These are phyloP conservation scores for Kentomonas sorsogonicus DNA, from an alignment of 208 protist genomes.

Conservation along the genomic window DNA sequence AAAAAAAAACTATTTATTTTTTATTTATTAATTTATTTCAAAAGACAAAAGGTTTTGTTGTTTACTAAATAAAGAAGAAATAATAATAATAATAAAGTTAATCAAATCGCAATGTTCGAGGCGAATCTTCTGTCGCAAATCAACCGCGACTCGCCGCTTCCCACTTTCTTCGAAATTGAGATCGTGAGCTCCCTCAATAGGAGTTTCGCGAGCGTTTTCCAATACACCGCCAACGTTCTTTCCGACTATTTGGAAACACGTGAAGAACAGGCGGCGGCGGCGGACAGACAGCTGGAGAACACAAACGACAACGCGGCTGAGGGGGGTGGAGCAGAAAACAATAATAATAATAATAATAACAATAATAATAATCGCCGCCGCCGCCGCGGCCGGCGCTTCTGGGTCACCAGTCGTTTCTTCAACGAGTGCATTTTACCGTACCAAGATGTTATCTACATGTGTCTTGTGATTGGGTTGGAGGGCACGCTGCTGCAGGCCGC, in stretches of 20 bases:
- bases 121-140: constrained; percentile 73
- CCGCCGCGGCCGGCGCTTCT: no score
- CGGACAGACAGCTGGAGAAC: constrained; percentile 50
- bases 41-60: background rate
- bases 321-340: no score
- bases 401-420: no score
- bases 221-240: no score
- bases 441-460: constrained; percentile 57
- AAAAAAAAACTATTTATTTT: constrained; percentile 10
- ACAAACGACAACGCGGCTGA: constrained; percentile 26
- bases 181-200: constrained; percentile 50
- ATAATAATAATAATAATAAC: constrained; percentile 1
- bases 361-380: constrained; percentile 3
- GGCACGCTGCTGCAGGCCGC: constrained; percentile 49
- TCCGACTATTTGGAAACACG: no score
- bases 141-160: constrained; percentile 63
- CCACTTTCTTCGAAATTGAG: constrained; percentile 67
- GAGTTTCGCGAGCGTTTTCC: constrained; percentile 45
- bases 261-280: no score
- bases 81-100: constrained; percentile 4
- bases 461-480: constrained; percentile 41
- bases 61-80: background rate
- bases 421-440: constrained; percentile 27
- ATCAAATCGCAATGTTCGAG: constrained; percentile 44
- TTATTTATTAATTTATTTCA: constrained; percentile 3